Percentiles rank a stretch among this genome's conserved stretches.
These are phyloP conservation scores for Quambalaria eucalypti DNA, from an alignment of 1,284 basidiomycete species.

Conservation along the genomic window DNA sequence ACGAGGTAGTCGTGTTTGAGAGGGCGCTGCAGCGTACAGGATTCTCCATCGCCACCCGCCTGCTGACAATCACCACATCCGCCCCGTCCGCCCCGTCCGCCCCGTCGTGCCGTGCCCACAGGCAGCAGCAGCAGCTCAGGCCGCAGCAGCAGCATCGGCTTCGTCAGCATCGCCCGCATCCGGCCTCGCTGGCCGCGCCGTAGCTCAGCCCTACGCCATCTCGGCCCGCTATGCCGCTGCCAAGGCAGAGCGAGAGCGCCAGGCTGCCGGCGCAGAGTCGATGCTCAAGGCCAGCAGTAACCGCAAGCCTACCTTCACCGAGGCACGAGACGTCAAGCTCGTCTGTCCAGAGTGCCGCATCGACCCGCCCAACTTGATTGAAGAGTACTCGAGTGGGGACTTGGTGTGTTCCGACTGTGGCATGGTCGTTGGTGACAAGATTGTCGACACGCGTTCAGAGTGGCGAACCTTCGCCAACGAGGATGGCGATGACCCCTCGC, in stretches of 20 bases:
- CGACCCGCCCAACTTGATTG: slow-evolving; percentile 84
- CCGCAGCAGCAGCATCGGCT: too few relatives aligned
- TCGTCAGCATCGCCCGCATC: background rate
- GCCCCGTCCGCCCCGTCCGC: too few relatives aligned
- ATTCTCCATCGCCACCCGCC: too few relatives aligned
- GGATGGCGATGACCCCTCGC: slow-evolving; percentile 90
- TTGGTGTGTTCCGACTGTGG: slow-evolving; percentile 95
- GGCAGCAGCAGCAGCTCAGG: too few relatives aligned
- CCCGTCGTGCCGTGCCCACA: too few relatives aligned
- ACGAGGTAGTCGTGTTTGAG: too few relatives aligned
- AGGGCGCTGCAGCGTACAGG: too few relatives aligned
- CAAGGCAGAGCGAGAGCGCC: background rate
- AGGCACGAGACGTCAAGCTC: slow-evolving; percentile 8
- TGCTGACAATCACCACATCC: too few relatives aligned
- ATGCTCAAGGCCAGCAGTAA: background rate
- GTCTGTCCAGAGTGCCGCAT: slow-evolving; percentile 82
- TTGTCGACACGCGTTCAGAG: slow-evolving; percentile 96
- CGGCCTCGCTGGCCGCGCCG: background rate
- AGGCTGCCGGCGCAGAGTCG: background rate
- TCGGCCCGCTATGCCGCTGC: background rate
- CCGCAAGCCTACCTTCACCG: background rate
- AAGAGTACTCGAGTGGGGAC: slow-evolving; percentile 95
- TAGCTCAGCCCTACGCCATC: background rate
- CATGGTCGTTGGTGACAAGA: slow-evolving; percentile 83
- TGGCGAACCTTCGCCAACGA: slow-evolving; percentile 98